phyloP scores from a whole-genome alignment of 768 basidiomycete species.

The Pisolithus tinctorius region DNA sequence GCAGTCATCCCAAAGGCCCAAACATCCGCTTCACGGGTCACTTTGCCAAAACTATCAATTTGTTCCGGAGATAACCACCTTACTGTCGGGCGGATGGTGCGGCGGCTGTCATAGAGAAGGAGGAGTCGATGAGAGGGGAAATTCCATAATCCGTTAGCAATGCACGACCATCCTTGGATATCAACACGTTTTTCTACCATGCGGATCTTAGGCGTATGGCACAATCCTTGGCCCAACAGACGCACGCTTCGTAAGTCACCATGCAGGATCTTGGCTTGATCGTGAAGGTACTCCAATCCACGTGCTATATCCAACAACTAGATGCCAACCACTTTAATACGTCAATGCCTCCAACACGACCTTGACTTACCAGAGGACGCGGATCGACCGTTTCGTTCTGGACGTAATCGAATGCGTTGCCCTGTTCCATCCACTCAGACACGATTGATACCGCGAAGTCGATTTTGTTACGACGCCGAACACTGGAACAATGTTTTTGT shows the following conservation, averaged over 20 bases:
- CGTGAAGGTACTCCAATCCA: not conserved
- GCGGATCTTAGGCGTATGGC: not conserved
- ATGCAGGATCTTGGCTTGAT: not conserved
- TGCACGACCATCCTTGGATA: not conserved
- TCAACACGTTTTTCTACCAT: not conserved
- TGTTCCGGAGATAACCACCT: not conserved
- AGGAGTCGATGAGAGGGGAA: not conserved
- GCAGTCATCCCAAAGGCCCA: not conserved
- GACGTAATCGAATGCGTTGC: not conserved
- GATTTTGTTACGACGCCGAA: not conserved
- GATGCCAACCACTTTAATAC: not conserved
- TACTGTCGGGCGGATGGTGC: not conserved
- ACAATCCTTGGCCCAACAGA: not conserved
- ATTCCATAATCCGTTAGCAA: not conserved
- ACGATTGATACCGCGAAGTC: not conserved
- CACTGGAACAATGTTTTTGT: not conserved
- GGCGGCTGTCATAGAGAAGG: not conserved
- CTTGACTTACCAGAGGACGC: not conserved
- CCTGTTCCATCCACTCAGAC: not conserved
- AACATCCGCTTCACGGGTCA: not conserved
- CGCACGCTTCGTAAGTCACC: not conserved
- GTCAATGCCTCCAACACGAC: not conserved
- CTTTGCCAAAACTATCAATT: not conserved
- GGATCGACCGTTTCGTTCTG: not conserved
- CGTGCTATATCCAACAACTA: not conserved